Evolutionary conservation across 768 basidiomycete genomes (phyloP), one percentile per base, ranked within the genome.

Genomic region (Crucibulum laeve): DNA sequence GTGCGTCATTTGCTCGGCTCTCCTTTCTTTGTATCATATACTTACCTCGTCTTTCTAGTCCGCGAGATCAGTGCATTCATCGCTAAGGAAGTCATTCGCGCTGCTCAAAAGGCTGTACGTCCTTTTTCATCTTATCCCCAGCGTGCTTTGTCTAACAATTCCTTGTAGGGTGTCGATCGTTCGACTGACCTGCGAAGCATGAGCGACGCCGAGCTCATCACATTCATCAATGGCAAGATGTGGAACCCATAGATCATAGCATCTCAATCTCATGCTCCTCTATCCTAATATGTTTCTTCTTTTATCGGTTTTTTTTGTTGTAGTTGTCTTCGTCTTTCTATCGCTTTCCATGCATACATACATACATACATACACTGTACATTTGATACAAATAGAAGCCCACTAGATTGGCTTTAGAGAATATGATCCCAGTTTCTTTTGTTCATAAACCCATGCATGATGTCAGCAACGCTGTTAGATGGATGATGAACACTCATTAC

Each of bases 31-130:
- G 22, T 45, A 60, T 35, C 22, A 26, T 24, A 35, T 26, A 8
- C 13, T 23, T 37, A 23, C 33, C 25, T 3, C 32, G 25, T 46
- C 30, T 40, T 45, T 43, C 38, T 43, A 75, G 74, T 96, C 51
- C 76, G 93, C 25, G 89, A 93, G 58, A 91, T 95, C 55, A 87
- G 84, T 52, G 79, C 79, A 1, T 59, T 71, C 40, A 87, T 96
- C 46, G 87, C 90, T 11, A 68, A 69, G 43, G 67, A 73, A 34
- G 90, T 95, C 45, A 86, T 94, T 56, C 80, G 83, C 42, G 74
- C 80, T 28, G 90, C 91, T 26, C 91, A 94, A 62, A 73, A 78
- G 45, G 82, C 82, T 46, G 84, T 84, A 55, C 50, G 77, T 70
- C 19, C 24, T 6, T 19, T 41, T 37, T 22, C 15, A 15, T 33